Evolutionary conservation across 441 rosid genomes (phyloP), one percentile per base, ranked within the genome.

Genomic region (Hura crepitans): DNA sequence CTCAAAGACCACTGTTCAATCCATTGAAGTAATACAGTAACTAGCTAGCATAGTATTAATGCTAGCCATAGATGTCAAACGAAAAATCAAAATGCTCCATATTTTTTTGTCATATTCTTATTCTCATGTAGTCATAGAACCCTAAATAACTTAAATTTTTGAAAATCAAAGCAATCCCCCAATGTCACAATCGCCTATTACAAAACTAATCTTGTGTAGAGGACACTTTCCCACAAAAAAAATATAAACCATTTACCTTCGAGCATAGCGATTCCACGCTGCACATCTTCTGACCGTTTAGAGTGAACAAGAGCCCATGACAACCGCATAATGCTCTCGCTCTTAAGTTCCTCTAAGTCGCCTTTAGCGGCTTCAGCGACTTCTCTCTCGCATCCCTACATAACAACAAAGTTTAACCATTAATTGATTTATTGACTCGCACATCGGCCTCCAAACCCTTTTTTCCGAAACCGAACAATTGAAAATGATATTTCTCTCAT

Each of bases 301-400:
- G 99, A 94, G 79, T 94, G 99, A 74, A 89, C 97, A 20, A 94
- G 96, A 31, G 97, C 93, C 99, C 99, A 94, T 0, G 99, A 94
- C 69, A 94, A 84, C 20, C 97, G 74, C 96, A 91, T 94, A 12
- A 94, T 66, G 75, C 87, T 79, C 17, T 91, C 93, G 27, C 68
- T 87, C 82, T 84, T 87, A 54, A 67, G 66, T 25, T 84, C 89
- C 66, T 88, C 86, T 0, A 88, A 76, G 53, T 78, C 87, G 62
- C 79, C 72, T 51, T 83, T 74, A 46, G 79, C 65, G 45, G 93
- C 88, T 12, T 88, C 91, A 6, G 79, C 79, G 71, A 81, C 90
- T 71, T 90, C 97, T 82, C 88, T 85, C 80, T 94, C 99, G 69
- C 92, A 90, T 7, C 91, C 96, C 99, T 94, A 23, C 20, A 74